Evolutionary conservation across 1,139 yeast genomes (phyloP), one percentile per base, ranked within the genome.

Genomic region (Eremothecium coryli): DNA sequence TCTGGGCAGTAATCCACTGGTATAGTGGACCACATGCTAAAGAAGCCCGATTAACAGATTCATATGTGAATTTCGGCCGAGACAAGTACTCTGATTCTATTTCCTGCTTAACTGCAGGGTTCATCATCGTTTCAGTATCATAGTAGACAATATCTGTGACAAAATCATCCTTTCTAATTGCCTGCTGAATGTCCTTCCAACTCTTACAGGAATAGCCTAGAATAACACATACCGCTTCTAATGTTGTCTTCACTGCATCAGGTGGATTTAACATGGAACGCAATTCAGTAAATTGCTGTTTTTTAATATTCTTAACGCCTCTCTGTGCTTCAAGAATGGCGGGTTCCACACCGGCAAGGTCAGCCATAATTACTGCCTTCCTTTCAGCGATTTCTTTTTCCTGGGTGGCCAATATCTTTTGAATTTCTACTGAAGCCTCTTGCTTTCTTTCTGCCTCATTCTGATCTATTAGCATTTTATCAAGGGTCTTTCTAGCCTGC

Each of bases 201-300:
- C 69, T 58, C 0, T 59, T 41, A 1, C 74, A 80, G n/a, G 71
- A 65, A 51, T 76, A 79, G 0, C 96, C 96, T 15, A 90, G 58
- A 23, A 90, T 57, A 2, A 73, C 68, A 59, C 96, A 86, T 0
- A 90, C 95, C 2, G 95, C 80, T 48, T 90, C 97, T 65, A 90
- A 62, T 0, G 95, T 78, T 54, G 82, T 59, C 49, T 84, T 85
- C 3, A 90, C 93, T 0, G 93, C 80, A 8, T 76, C 79, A 0
- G 98, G 98, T 0, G 98, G 98, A 42, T 85, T 84, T 4, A 73
- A 60, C 93, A 90, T 82, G 23, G 95, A 80, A 49, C 95, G 65
- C 25, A 90, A 64, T 56, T 90, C 98, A 0, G 93, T 82, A 29
- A 90, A 65, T 50, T 90, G 96, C 43, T 84, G 94, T 54, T 88